These are phyloP conservation scores for Colletotrichum costaricense DNA, from an alignment of 2,329 filamentous ascomycete species.

Conservation along the genomic window DNA sequence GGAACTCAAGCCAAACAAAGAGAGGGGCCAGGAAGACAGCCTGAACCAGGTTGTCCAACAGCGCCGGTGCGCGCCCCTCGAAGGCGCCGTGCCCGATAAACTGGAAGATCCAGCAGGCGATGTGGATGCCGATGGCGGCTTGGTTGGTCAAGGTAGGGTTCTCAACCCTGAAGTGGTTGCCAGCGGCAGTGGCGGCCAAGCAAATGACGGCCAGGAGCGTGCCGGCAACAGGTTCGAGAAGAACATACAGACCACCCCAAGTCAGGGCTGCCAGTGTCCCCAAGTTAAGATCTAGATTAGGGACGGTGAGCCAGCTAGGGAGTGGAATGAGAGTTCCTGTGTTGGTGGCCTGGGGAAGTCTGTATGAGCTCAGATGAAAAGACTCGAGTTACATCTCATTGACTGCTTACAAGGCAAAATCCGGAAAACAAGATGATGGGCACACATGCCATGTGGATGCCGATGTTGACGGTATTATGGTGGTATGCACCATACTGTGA, in stretches of 20 bases:
- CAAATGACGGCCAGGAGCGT: conserved; percentile 80
- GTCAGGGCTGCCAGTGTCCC: conserved; percentile 73
- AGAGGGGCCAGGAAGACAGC: conserved; percentile 93
- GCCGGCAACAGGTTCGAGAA: conserved; percentile 95
- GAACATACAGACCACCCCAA: conserved; percentile 85
- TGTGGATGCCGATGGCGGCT: conserved; percentile 73
- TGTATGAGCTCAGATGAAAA: conserved; percentile 26
- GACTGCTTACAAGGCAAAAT: conserved; percentile 75
- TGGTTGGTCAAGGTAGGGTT: conserved; percentile 61
- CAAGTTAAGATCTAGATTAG: conserved; percentile 74
- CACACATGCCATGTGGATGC: conserved; percentile 84
- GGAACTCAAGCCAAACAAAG: conserved; percentile 95
- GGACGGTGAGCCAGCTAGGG: conserved; percentile 74
- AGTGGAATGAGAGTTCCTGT: conserved; percentile 71
- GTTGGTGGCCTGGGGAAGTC: conserved; percentile 65
- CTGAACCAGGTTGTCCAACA: conserved; percentile 92
- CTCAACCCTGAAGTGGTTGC: conserved; percentile 78
- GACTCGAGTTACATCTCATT: not conserved
- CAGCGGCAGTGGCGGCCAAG: conserved; percentile 77
- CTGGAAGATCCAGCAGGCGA: conserved; percentile 86
- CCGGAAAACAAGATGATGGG: conserved; percentile 78
- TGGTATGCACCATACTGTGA: conserved; percentile 86
- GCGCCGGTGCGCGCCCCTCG: conserved; percentile 86
- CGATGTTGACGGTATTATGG: conserved; percentile 80
- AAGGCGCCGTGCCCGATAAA: conserved; percentile 93